phyloP scores from a whole-genome alignment of 2,329 filamentous ascomycete species.

The Juglanconis sp. region DNA sequence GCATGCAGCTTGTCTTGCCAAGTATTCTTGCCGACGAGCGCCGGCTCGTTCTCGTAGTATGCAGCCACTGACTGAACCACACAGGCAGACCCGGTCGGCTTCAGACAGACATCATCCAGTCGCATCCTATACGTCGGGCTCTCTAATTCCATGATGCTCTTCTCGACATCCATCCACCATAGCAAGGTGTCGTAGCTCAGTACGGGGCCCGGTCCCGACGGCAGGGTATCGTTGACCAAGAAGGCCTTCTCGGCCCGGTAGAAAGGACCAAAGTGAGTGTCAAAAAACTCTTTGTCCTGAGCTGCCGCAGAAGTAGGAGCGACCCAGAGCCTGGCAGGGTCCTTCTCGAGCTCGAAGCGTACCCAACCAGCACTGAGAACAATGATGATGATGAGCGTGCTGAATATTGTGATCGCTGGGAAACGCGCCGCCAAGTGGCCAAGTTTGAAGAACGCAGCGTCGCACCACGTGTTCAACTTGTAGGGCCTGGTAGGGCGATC shows the following conservation, averaged over 20 bases:
- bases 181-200: constrained; percentile 81
- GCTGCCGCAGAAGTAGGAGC: constrained; percentile 88
- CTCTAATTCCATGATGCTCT: constrained; percentile 68
- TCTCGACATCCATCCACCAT: constrained; percentile 94
- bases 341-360: constrained; percentile 81
- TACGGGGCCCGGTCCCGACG: constrained; percentile 67
- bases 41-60: constrained; percentile 73
- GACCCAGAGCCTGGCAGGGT: constrained; percentile 95
- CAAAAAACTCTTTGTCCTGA: constrained; percentile 91
- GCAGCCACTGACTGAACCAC: constrained; percentile 90
- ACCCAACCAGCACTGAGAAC: constrained; percentile 85
- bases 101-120: constrained; percentile 87
- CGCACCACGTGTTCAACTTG: constrained; percentile 77
- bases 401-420: constrained; percentile 76
- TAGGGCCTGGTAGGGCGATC: constrained; percentile 80
- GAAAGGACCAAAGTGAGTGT: constrained; percentile 89
- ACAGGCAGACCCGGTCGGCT: constrained; percentile 83
- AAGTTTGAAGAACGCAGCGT: constrained; percentile 74
- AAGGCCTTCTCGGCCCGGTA: constrained; percentile 93
- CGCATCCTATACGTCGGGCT: constrained; percentile 65
- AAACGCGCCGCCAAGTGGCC: constrained; percentile 80
- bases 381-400: constrained; percentile 71
- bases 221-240: constrained; percentile 78
- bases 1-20: constrained; percentile 72
- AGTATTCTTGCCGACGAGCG: constrained; percentile 55